Percentiles rank a stretch among this genome's conserved stretches.
These are phyloP conservation scores for Carex scoparia DNA, from an alignment of 176 grass and related monocot genomes.

Conservation along the genomic window DNA sequence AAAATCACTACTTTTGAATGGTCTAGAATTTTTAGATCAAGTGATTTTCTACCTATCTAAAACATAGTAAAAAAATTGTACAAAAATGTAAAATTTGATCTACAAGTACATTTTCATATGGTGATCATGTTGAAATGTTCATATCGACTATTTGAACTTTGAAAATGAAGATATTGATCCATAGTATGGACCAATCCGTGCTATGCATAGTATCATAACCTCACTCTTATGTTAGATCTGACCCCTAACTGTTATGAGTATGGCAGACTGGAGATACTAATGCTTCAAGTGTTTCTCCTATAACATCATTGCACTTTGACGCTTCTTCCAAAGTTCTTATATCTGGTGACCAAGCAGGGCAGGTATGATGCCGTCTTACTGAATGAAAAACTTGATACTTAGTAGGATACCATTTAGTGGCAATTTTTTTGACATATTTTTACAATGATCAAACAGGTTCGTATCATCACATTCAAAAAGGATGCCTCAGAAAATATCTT, in stretches of 20 bases:
- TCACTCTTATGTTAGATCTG: background rate
- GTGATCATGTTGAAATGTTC: too few species aligned
- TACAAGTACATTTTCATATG: too few species aligned
- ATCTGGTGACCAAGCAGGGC: conserved; percentile 62
- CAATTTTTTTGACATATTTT: background rate
- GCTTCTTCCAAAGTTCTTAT: conserved; percentile 60
- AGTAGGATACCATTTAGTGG: background rate
- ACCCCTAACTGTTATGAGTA: conserved; percentile 16
- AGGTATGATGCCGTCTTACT: conserved; percentile 34
- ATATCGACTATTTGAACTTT: too few species aligned
- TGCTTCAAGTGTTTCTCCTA: conserved; percentile 30
- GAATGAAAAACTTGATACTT: background rate
- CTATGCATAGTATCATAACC: too few species aligned
- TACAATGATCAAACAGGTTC: conserved; percentile 45
- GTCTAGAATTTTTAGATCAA: too few species aligned
- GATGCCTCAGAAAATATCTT: conserved; percentile 54
- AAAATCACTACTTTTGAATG: too few species aligned
- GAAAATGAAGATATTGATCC: too few species aligned
- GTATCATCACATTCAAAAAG: conserved; percentile 75
- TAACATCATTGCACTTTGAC: conserved; percentile 91
- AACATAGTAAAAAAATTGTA: too few species aligned
- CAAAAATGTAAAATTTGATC: too few species aligned
- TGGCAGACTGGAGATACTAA: conserved; percentile 50
- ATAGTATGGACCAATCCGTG: too few species aligned
- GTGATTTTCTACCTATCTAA: too few species aligned